Base-by-base conservation (phyloP, 2,329 filamentous ascomycete genomes). In the Aspergillus pseudonomiae region DNA sequence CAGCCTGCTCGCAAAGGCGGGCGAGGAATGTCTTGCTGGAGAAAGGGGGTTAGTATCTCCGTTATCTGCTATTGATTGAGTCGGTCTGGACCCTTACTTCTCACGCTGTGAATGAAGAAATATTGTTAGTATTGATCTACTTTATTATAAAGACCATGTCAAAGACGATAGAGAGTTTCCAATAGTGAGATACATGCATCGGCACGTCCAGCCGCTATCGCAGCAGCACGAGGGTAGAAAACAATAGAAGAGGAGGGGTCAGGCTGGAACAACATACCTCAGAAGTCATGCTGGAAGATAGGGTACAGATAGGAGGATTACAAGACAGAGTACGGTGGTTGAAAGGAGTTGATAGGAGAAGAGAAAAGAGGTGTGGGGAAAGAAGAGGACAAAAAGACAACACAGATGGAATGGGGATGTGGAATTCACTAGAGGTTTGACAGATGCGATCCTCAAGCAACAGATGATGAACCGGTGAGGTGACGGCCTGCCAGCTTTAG, bases 1-100 rank as follows among this genome's bases (percentile, higher is more conserved):
- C 95, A 81, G 95, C 95, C 90, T 99, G 95, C 92, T 98, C 95
- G 88, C 95, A 98, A 81, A 99, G 93, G 86, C 95, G 91, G 83
- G 95, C 95, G 83, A 98, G 93, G 89, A 98, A 98, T 80, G 95
- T 98, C 91, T 98, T 98, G 91, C 93, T 97, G 81, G 80, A 69
- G 65, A 58, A 43, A 67, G 57, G 62, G 54, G 68, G 68, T 84
- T 72, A 84, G 77, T 75, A 63, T 53, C 60, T 56, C 61, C 71
- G 65, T 69, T 60, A 68, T 63, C 59, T 57, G 56, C 53, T 59
- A 50, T 36, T 57, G 59, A 63, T 62, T 54, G 67, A 64, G 63
- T 62, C 57, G 60, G 34, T 65, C 65, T 67, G 81, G 81, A 78
- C 65, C 57, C 73, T 75, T 88, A 90, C 88, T 86, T 90, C 82